Evolutionary conservation across 495 filamentous ascomycete species (phyloP).

Genomic region (Daldinia loculata): DNA sequence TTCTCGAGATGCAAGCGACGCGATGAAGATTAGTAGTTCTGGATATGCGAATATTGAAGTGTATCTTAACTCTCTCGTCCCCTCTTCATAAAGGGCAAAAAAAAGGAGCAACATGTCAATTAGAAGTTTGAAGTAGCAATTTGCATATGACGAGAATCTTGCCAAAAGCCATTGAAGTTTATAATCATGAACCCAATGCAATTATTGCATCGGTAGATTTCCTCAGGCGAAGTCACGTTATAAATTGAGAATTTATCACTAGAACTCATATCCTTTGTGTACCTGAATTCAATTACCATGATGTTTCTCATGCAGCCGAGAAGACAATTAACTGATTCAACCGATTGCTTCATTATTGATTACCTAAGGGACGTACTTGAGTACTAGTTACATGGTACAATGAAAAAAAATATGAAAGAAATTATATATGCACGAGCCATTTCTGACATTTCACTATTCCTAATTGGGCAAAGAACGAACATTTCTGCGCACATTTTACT

Average conservation of each 20-base stretch:
- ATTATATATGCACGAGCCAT: too few species aligned
- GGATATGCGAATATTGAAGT: conserved; percentile 48
- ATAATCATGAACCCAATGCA: neutral
- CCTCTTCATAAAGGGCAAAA: conserved; percentile 20
- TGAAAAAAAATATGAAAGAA: too few species aligned
- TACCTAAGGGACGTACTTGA: too few species aligned
- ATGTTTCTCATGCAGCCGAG: too few species aligned
- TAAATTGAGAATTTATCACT: neutral
- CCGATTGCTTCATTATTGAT: too few species aligned
- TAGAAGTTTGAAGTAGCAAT: neutral
- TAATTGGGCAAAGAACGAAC: neutral
- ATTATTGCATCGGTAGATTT: neutral
- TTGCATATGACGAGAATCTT: neutral
- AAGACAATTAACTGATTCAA: too few species aligned
- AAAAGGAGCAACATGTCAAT: neutral
- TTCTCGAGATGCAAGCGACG: conserved; percentile 19
- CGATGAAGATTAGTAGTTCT: conserved; percentile 39
- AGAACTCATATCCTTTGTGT: too few species aligned
- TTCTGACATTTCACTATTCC: neutral
- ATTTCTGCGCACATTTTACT: neutral
- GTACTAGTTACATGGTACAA: too few species aligned
- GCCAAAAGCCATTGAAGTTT: neutral
- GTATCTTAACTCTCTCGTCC: conserved; percentile 47
- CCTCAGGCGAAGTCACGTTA: neutral
- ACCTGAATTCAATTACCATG: too few species aligned